phyloP scores from a whole-genome alignment of 352 stramenopile species.

The Phytophthora multivora region DNA sequence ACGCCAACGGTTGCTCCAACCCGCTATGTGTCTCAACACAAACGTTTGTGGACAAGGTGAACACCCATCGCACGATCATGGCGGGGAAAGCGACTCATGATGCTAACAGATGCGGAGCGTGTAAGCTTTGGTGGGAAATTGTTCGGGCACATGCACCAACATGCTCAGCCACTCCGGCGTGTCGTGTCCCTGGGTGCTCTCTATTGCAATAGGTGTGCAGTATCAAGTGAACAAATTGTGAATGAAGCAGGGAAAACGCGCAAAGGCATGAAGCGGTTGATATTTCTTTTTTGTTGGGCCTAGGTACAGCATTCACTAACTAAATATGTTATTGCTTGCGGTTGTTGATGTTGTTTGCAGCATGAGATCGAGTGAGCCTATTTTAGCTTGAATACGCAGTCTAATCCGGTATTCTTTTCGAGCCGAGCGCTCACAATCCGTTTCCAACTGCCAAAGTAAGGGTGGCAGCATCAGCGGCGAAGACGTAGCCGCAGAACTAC shows the following conservation, averaged over 20 bases:
- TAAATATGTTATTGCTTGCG: constrained; percentile 12
- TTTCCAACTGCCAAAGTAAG: not conserved
- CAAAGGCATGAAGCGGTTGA: not conserved
- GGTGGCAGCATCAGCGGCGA: not conserved
- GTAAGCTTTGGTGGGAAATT: constrained; percentile 61
- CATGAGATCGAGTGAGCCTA: not conserved
- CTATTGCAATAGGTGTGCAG: constrained; percentile 7
- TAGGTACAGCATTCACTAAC: constrained; percentile 2
- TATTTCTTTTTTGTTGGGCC: constrained; percentile 5
- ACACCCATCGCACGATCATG: constrained; percentile 37
- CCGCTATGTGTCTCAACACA: constrained; percentile 59
- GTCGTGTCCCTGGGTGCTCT: constrained; percentile 50
- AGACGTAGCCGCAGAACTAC: not conserved
- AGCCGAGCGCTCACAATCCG: constrained; percentile 1
- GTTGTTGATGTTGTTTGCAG: not conserved
- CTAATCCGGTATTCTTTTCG: not conserved
- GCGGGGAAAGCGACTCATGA: constrained; percentile 31
- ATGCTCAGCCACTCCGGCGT: constrained; percentile 30
- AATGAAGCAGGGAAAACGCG: constrained; percentile 12
- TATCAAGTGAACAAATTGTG: constrained; percentile 3
- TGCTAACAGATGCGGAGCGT: constrained; percentile 48
- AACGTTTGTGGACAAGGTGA: constrained; percentile 64
- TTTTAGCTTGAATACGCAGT: constrained; percentile 5
- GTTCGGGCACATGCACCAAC: constrained; percentile 35
- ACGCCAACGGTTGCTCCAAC: constrained; percentile 43